These are phyloP conservation scores for Paraconiothyrium brasiliense DNA, from an alignment of 2,329 filamentous ascomycete genomes.

Conservation along the genomic window DNA sequence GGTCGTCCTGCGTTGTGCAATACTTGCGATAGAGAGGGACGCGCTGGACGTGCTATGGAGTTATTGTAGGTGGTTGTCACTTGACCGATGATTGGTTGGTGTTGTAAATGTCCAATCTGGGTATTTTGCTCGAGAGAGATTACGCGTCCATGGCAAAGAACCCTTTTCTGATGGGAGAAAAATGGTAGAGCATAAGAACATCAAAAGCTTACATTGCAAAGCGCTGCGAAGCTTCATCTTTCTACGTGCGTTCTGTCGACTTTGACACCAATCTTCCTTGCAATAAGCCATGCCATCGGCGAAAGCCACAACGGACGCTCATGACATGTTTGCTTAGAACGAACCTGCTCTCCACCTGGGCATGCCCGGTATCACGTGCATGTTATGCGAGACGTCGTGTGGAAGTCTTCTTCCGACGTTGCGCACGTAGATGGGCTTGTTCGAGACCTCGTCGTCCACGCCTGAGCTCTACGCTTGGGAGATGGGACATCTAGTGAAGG, in stretches of 20 bases:
- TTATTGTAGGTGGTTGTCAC: slow-evolving; percentile 26
- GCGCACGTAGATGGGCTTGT: neutral
- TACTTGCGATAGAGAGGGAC: slow-evolving; percentile 21
- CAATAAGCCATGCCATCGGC: neutral
- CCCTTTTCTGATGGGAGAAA: neutral
- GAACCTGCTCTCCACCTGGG: neutral
- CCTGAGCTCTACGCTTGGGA: neutral
- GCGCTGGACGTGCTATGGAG: slow-evolving; percentile 27
- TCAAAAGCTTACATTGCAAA: neutral
- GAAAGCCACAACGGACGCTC: neutral
- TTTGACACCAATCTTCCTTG: neutral
- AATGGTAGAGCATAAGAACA: neutral
- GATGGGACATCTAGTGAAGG: neutral
- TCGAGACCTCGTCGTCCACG: neutral
- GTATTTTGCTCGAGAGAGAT: slow-evolving; percentile 21
- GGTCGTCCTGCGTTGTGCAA: slow-evolving; percentile 10
- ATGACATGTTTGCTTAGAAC: neutral
- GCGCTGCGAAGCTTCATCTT: neutral
- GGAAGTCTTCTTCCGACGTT: neutral
- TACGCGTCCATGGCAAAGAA: slow-evolving; percentile 19
- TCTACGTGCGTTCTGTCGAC: neutral
- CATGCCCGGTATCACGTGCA: neutral
- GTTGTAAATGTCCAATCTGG: slow-evolving; percentile 29
- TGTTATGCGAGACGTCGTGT: neutral
- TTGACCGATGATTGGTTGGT: slow-evolving; percentile 30